A percentile compares a stretch with the other conserved stretches of the same genome.
Conservation (phyloP, 208 protist species). For the Acanthamoeba healyi region DNA sequence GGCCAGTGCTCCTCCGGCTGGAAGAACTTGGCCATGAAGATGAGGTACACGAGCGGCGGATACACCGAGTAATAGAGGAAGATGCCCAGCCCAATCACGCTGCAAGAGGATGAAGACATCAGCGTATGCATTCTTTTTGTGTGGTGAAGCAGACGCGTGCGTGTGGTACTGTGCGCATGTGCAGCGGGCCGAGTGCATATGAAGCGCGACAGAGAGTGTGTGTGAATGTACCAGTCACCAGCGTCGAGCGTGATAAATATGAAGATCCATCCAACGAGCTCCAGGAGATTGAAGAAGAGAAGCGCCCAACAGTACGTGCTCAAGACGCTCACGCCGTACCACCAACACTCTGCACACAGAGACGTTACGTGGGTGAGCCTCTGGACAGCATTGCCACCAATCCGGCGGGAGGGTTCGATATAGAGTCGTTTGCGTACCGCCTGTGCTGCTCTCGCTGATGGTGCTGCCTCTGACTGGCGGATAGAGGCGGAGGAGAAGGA, state of each 20-base stretch:
- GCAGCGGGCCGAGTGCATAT: no score
- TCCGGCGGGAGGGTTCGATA: no score
- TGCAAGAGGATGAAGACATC: background rate
- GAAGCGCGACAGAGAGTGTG: no score
- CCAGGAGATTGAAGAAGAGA: slow-evolving; percentile 16
- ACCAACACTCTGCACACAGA: background rate
- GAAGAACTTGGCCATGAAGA: slow-evolving; percentile 67
- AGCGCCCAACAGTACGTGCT: background rate
- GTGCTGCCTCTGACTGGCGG: background rate
- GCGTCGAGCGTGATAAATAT: background rate
- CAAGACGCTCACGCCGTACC: background rate
- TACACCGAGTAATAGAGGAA: slow-evolving; percentile 41
- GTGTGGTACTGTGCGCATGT: no score
- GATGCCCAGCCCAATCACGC: slow-evolving; percentile 43
- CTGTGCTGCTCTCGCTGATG: background rate
- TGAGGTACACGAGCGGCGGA: slow-evolving; percentile 51
- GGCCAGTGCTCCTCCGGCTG: slow-evolving; percentile 36
- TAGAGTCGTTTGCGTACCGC: no score
- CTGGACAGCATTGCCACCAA: no score
- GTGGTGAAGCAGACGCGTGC: no score
- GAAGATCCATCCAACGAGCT: slow-evolving; percentile 12
- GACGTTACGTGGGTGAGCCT: background rate
- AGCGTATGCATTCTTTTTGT: background rate
- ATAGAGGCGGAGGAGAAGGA: background rate
- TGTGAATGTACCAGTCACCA: slow-evolving; percentile 58